Base-by-base conservation (phyloP, 106 monocot species). In the Dioscorea alata region DNA sequence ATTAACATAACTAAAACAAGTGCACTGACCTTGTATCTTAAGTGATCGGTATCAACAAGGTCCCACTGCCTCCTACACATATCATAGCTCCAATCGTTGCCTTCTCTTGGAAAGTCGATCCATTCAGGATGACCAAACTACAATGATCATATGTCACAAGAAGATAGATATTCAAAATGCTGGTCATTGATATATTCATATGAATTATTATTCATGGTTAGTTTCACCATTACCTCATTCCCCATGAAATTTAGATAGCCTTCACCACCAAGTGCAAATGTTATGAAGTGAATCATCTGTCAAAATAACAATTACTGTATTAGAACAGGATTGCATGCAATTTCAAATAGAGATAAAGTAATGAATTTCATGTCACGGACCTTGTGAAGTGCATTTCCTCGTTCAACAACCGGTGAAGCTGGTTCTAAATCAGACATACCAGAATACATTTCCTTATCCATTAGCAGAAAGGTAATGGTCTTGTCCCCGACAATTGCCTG, bases 91-190 rank as follows among this genome's bases (percentile, higher is more conserved):
- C 94, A 94, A 67, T 78, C 61, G 68, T 94, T 94, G 22, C 90
- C 94, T 73, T 94, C 94, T 79, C 94, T 85, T 70, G 94, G 94
- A 75, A 94, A 94, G 73, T 94, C 94, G 35, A 94, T 88, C 94
- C 94, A 94, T 57, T 94, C 90, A 59, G 94, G 94, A 83, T 94
- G 90, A 6, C 94, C 94, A 86, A 94, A 94, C 94, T 91, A 78
- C 18, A 78, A 57, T 48, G 52, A 54, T 50, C 58, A 50, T 20
- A 33, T 63, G 50, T 19, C 15, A 71, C 13, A 49, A 57, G 9
- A 16, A n/a, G 28, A 28, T 28, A 28, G 28, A 28, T 1, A 28
- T 28, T 28, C 28, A 28, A 28, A 28, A 28, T n/a, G 28, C 28
- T 28, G 28, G 28, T 28, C 28, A 28, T 3, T 28, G 28, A 28